Evolutionary conservation across 108 stramenopile species (phyloP).

Genomic region (Epithemia pelagica): DNA sequence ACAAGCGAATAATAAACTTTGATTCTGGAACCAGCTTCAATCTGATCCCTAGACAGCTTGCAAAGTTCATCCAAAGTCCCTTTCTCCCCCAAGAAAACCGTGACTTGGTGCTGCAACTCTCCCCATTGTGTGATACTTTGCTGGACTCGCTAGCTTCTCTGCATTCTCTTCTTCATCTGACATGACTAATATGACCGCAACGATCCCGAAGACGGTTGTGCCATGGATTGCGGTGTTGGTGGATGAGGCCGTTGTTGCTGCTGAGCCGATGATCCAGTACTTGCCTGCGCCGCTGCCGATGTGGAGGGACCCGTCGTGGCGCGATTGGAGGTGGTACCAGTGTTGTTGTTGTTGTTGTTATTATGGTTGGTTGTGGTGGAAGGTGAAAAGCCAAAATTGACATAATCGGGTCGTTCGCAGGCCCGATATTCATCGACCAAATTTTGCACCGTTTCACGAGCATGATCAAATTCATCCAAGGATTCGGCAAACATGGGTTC

Average conservation of each 20-base stretch:
- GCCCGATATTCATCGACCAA: constrained; percentile 96
- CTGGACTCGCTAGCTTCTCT: no score
- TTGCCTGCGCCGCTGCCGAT: not conserved
- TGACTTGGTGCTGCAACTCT: no score
- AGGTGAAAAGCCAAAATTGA: constrained; percentile 63
- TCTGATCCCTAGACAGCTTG: no score
- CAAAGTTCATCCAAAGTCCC: no score
- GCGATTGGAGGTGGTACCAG: not conserved
- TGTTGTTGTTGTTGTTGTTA: not conserved
- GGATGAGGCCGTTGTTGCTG: not conserved
- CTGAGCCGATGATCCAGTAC: not conserved
- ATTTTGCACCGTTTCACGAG: constrained; percentile 90
- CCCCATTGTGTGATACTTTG: no score
- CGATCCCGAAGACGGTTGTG: not conserved
- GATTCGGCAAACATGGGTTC: constrained; percentile 95
- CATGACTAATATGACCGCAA: not conserved
- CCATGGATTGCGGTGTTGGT: not conserved
- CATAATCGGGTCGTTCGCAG: constrained; percentile 94
- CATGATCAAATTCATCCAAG: constrained; percentile 94
- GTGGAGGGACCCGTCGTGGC: not conserved
- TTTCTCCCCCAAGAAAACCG: no score
- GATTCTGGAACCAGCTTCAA: no score
- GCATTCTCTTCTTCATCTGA: no score
- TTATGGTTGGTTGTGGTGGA: not conserved
- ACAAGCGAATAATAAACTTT: no score